phyloP scores from a whole-genome alignment of 495 filamentous ascomycete species.

The Wilcoxina mikolae region DNA sequence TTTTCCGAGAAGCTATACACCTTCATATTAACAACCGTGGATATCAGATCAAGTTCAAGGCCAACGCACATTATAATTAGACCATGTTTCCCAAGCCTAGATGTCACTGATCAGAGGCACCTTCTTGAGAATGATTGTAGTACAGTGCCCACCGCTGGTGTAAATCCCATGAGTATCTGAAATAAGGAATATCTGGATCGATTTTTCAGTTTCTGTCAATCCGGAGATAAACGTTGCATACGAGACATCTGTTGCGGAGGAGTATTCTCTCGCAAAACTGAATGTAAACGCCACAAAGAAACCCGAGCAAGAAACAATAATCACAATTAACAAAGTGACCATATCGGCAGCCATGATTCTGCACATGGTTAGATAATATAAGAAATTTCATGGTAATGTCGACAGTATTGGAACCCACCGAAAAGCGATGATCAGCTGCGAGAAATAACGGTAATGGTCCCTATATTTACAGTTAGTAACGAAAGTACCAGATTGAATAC shows the following conservation, averaged over 20 bases:
- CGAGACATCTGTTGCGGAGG: slow-evolving; percentile 51
- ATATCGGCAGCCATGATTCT: slow-evolving; percentile 76
- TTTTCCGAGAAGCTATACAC: slow-evolving; percentile 42
- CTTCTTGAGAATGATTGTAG: no score
- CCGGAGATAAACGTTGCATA: no score
- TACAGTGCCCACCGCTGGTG: slow-evolving; percentile 56
- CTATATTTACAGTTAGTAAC: no score
- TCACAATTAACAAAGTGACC: slow-evolving; percentile 63
- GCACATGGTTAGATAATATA: background rate
- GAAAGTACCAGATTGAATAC: no score
- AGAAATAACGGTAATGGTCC: slow-evolving; percentile 90
- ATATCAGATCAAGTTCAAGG: background rate
- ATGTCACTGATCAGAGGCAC: background rate
- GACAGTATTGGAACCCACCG: background rate
- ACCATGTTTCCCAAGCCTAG: slow-evolving; percentile 44
- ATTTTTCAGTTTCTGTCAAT: no score
- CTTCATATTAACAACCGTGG: background rate
- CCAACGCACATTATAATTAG: slow-evolving; percentile 46
- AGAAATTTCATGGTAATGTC: slow-evolving; percentile 28
- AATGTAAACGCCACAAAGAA: slow-evolving; percentile 89
- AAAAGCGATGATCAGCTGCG: slow-evolving; percentile 82
- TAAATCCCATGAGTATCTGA: slow-evolving; percentile 67
- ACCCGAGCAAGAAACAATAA: slow-evolving; percentile 73
- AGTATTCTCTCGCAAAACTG: slow-evolving; percentile 51
- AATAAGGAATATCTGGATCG: no score